Evolutionary conservation across 805 yeast genomes (phyloP).

Genomic region (Yamadazyma sp.): DNA sequence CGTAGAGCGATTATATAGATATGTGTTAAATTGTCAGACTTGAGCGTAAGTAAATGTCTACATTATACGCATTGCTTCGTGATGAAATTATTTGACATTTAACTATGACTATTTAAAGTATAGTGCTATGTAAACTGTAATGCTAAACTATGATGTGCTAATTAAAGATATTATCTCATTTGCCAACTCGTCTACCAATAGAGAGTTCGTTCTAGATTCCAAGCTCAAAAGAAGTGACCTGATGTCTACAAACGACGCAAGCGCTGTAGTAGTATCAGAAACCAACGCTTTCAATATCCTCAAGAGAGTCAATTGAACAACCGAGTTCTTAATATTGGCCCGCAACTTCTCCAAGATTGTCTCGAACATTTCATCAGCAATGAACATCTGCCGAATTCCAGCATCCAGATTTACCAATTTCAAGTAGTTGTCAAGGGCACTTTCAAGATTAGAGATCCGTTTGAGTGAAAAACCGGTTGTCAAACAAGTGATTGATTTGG

Average conservation of each 20-base stretch:
- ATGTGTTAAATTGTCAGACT: too few relatives aligned
- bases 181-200: constrained; percentile 40
- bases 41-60: too few relatives aligned
- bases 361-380: constrained; percentile 24
- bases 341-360: constrained; percentile 31
- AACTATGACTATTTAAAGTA: too few relatives aligned
- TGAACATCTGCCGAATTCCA: constrained; percentile 24
- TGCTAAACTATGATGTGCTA: too few relatives aligned
- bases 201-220: constrained; percentile 25
- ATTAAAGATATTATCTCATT: constrained; percentile 20
- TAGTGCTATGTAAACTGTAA: too few relatives aligned
- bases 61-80: too few relatives aligned
- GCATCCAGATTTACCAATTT: constrained; percentile 29
- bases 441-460: constrained; percentile 43
- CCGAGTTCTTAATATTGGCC: constrained; percentile 31
- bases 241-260: constrained; percentile 1
- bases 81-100: too few relatives aligned
- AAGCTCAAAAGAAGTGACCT: constrained; percentile 9
- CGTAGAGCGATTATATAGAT: too few relatives aligned
- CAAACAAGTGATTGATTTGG: constrained; percentile 30
- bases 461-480: constrained; percentile 40
- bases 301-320: constrained; percentile 37
- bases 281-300: constrained; percentile 26
- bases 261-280: neutral
- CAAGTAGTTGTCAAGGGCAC: constrained; percentile 41